Evolutionary conservation across 2,329 filamentous ascomycete species (phyloP), one percentile per base, ranked within the genome.

Genomic region (Penicillium psychrosexuale): DNA sequence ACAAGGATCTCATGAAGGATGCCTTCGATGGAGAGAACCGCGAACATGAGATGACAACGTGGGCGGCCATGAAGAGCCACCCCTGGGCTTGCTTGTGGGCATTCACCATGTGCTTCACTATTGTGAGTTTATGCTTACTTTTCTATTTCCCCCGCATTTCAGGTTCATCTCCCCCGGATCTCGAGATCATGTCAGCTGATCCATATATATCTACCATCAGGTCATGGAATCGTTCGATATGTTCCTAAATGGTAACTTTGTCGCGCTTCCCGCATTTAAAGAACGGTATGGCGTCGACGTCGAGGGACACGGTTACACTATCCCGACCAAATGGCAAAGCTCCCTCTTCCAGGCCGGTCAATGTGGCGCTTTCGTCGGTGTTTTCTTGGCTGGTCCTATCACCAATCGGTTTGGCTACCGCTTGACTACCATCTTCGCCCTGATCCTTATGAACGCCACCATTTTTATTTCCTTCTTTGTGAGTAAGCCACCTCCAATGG

Each of bases 381-480:
- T 84, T 52, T 81, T 80, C 61, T 57, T 85, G 37, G 82, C 83
- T 37, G 84, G 84, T 43, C 83, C 83, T n/a, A 65, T 86, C 47
- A 85, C 83, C 61, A 84, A 76, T 67, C 60, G 71, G 2, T 76
- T 85, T 60, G 83, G 83, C 51, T 86, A 86, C 68, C 82, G 83
- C 30, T 85, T 77, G 76, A 77, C 82, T 0, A 84, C 80, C 47
- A 74, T 86, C n/a, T 36, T 60, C 40, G 82, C 73, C 12, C 77
- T 86, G 51, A 80, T 85, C 70, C 50, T 79, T 36, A 68, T 86
- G 68, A 86, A 85, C 67, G 78, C 66, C 58, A 82, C 82, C 62
- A 85, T 85, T 71, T 82, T 85, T 64, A 66, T 83, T 59, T 84
- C 82, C 62, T 85, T 82, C 72, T 85, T 83, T 61, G 80, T 74